phyloP scores from a whole-genome alignment of 1,284 basidiomycete genomes.

The Ganoderma multipileum region DNA sequence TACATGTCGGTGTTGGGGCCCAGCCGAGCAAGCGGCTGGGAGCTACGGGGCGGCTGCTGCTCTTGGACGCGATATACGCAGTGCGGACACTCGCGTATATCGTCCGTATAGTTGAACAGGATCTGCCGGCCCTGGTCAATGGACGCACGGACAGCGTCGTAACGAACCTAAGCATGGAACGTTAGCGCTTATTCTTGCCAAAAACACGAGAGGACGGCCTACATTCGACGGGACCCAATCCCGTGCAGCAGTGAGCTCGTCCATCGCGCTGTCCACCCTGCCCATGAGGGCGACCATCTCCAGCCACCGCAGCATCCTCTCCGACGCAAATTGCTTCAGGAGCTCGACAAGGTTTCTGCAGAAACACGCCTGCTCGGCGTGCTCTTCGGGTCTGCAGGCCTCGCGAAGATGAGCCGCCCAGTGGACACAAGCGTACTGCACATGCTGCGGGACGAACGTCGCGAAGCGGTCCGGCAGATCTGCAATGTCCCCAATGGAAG shows the following conservation, averaged over 20 bases:
- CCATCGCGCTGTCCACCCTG: conserved; percentile 1
- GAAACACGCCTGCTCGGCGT: conserved; percentile 1
- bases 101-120: neutral
- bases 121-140: neutral
- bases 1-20: neutral
- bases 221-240: neutral
- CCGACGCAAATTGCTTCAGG: neutral
- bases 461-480: conserved; percentile 1
- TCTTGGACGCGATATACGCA: neutral
- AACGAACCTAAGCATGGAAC: neutral
- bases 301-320: conserved; percentile 1
- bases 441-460: conserved; percentile 10
- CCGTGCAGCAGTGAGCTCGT: neutral
- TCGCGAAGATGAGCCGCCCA: conserved; percentile 22
- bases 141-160: neutral
- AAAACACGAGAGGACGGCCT: neutral
- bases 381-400: conserved; percentile 1
- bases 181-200: neutral
- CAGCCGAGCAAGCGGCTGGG: neutral
- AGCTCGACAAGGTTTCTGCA: neutral
- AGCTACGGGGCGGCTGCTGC: neutral
- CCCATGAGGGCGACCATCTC: neutral
- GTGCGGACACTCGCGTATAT: neutral
- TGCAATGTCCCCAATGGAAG: neutral
- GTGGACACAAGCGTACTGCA: conserved; percentile 23